Evolutionary conservation across 2,329 filamentous ascomycete genomes (phyloP), one percentile per base, ranked within the genome.

Genomic region (Curvularia spicifera): DNA sequence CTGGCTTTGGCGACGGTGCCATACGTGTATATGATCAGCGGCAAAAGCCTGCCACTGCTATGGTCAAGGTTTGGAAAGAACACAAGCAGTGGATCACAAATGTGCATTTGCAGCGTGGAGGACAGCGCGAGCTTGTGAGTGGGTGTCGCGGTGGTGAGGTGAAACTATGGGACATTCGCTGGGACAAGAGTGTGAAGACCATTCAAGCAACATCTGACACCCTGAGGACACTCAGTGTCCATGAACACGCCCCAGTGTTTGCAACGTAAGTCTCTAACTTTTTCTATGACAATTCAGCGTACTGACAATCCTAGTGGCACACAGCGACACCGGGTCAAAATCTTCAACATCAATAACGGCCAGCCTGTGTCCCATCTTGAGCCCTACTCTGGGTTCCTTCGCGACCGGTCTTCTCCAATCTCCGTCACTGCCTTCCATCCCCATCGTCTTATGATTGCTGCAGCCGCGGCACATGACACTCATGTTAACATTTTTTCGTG

Each of bases 31-130:
- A 97, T 73, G 95, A 99, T 76, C 91, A 94, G 64, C 88, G 95
- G 12, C 80, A 91, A 61, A 88, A 89, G 61, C 90, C 93, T 2
- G 90, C 92, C 59, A 92, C 95, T 53, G 90, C 91, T 18, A 97
- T 98, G 93, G 90, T 97, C 54, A 91, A 91, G 78, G 93, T 94
- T 67, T 99, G 95, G 94, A 95, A 96, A 74, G 92, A 97, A 70
- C 94, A 98, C 72, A 88, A 89, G 60, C 91, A 96, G 69, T 99
- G 95, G 95, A 89, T 99, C 76, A 93, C 93, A 70, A 95, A 91
- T 66, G 92, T 97, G 13, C 95, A 98, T 74, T 93, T 99, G 87
- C 95, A 99, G 78, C 90, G 95, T 43, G 95, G 95, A 60, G 95
- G 95, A 2, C 88, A 97, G 77, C 85, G 95, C 57, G 95, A 99